Conservation (phyloP, 2,329 filamentous ascomycete species). For the Hypoxylon sp. region DNA sequence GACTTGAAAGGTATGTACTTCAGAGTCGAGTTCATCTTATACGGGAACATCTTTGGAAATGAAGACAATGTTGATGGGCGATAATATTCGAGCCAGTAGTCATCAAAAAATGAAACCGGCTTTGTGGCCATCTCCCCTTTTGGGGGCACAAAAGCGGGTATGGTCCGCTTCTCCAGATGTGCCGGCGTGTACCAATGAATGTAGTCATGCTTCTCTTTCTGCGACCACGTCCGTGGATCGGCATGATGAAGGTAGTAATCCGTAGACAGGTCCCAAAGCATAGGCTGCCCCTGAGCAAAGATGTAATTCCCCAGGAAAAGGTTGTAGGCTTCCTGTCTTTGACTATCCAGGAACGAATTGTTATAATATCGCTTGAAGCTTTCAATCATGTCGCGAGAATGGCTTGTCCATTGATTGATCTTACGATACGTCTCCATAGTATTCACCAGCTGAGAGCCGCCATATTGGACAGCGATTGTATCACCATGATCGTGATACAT, state of each 20-base stretch:
- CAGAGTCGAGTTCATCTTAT: constrained; percentile 90
- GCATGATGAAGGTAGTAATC: constrained; percentile 97
- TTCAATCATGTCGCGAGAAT: constrained; percentile 98
- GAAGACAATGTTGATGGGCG: constrained; percentile 88
- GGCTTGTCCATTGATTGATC: constrained; percentile 98
- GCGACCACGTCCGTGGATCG: constrained; percentile 79
- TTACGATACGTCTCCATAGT: constrained; percentile 99
- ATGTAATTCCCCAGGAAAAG: constrained; percentile 97
- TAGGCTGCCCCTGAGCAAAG: constrained; percentile 85
- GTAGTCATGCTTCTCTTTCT: constrained; percentile 75
- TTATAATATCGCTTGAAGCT: constrained; percentile 99
- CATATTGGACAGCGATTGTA: constrained; percentile 97
- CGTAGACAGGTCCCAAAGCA: constrained; percentile 95
- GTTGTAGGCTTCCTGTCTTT: constrained; percentile 97
- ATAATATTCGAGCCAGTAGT: constrained; percentile 99
- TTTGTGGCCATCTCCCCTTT: constrained; percentile 56
- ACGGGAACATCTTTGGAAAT: constrained; percentile 91
- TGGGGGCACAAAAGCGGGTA: constrained; percentile 63
- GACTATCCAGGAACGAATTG: constrained; percentile 97
- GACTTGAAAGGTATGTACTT: constrained; percentile 83
- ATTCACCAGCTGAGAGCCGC: constrained; percentile 96
- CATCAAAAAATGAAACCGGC: constrained; percentile 77
- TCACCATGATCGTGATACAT: constrained; percentile 99
- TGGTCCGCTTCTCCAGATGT: constrained; percentile 72
- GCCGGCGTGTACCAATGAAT: constrained; percentile 88